A percentile compares a stretch with the other conserved stretches of the same genome.
phyloP scores from a whole-genome alignment of 2,329 filamentous ascomycete species.

The Alternaria postmessia region DNA sequence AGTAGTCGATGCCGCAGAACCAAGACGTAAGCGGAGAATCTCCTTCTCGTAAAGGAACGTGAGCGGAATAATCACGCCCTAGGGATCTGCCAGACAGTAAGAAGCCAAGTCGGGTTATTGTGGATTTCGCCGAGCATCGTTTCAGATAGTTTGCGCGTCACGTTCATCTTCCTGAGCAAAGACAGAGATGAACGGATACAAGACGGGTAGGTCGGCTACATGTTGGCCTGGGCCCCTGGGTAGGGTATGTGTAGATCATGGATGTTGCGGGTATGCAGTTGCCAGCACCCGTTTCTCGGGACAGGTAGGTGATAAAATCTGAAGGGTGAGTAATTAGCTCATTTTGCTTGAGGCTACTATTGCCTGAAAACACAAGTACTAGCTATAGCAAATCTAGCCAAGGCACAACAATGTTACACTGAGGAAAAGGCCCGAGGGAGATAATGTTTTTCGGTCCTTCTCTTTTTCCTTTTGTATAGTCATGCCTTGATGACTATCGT shows the following conservation, averaged over 20 bases:
- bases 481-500: background rate
- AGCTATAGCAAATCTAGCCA: background rate
- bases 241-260: background rate
- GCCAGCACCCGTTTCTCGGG: background rate
- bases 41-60: background rate
- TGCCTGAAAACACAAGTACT: background rate
- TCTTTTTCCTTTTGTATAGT: background rate
- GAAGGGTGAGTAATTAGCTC: background rate
- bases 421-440: background rate
- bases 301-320: background rate
- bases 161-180: background rate
- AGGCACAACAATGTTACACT: background rate
- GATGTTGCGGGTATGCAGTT: background rate
- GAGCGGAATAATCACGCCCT: background rate
- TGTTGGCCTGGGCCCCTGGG: background rate
- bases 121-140: constrained; percentile 1
- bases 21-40: background rate
- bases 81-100: background rate
- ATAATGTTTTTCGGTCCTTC: background rate
- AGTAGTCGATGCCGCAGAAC: background rate
- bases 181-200: constrained; percentile 2
- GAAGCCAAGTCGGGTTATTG: constrained; percentile 1
- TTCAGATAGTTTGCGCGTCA: constrained; percentile 2
- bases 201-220: constrained; percentile 12
- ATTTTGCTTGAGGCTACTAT: background rate